Evolutionary conservation across 805 yeast species (phyloP), one percentile per base, ranked within the genome.

Genomic region (Nakazawaea populi): DNA sequence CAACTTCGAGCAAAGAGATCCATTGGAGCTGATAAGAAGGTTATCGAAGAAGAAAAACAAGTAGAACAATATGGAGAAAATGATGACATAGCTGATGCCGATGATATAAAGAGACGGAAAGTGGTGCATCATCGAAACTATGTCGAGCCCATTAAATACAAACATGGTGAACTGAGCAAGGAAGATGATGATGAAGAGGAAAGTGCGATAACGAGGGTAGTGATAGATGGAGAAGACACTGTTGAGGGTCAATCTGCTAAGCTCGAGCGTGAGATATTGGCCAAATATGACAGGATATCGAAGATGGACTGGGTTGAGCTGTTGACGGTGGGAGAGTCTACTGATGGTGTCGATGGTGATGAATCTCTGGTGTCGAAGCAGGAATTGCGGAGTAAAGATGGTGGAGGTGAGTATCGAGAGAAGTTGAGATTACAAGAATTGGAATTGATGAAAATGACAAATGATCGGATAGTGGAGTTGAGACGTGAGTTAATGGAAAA

Each of bases 381-480:
- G 28, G 18, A 18, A n/a, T 10, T 39, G 6, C 29, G 14, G 30
- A 12, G 54, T 4, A 44, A 37, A 3, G 61, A 56, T 72, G 61
- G 70, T 63, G 24, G 24, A 18, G 54, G 57, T 67, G 75, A 71
- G 52, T 52, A 80, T 7, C 60, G 66, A 35, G 67, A 64, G 0
- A 68, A 71, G 38, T 46, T 76, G 45, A 67, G 68, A 32, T 18
- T 46, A 7, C 44, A 36, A 31, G 50, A 42, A 9, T 18, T 46
- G 10, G 55, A 64, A 4, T 56, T 78, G n/a, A 65, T 70, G 1
- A 62, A 65, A 29, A 60, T 67, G 45, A 80, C 84, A 0, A 72
- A 77, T 42, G 62, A 60, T n/a, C 71, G 69, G 1, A 65, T 79
- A 1, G 64, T 64, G 11, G 55, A 62, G 14, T 71, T 76, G 18